Evolutionary conservation across 768 basidiomycete species (phyloP).

Genomic region (Lactarius sanguifluus): DNA sequence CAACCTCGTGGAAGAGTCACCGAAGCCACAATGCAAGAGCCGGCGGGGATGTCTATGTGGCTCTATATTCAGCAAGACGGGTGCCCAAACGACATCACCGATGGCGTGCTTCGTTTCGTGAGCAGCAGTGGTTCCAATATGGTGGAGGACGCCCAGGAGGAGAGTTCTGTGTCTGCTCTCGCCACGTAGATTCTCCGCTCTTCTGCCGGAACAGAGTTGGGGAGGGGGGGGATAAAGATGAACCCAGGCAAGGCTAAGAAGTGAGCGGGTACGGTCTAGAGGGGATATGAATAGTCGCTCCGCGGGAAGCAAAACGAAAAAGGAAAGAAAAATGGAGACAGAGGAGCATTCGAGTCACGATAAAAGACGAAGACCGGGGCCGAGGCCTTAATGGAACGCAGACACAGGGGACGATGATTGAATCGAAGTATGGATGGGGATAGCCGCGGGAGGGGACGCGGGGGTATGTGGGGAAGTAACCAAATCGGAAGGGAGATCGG

Average conservation of each 20-base stretch:
- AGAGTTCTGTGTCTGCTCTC: not conserved
- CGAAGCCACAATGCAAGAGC: not conserved
- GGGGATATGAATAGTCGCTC: slow-evolving; percentile 13
- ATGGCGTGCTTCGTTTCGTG: slow-evolving; percentile 10
- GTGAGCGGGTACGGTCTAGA: not conserved
- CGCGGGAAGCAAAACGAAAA: slow-evolving; percentile 9
- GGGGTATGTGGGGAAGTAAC: slow-evolving; percentile 27
- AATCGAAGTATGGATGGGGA: slow-evolving; percentile 11
- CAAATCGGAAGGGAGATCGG: slow-evolving; percentile 23
- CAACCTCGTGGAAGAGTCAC: slow-evolving; percentile 7
- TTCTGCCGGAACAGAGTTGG: not conserved
- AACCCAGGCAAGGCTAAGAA: not conserved
- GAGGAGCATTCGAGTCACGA: not conserved
- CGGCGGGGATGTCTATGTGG: not conserved
- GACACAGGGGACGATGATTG: slow-evolving; percentile 5
- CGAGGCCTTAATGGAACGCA: slow-evolving; percentile 5
- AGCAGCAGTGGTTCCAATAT: slow-evolving; percentile 3
- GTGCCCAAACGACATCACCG: not conserved
- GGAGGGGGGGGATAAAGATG: not conserved
- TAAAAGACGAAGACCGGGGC: slow-evolving; percentile 12
- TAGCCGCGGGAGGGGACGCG: slow-evolving; percentile 24
- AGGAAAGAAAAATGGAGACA: not conserved
- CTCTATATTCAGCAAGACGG: slow-evolving; percentile 1
- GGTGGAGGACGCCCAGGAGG: not conserved
- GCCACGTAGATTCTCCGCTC: slow-evolving; percentile 22